phyloP scores from a whole-genome alignment of 176 grass and related monocot genomes.

The Olyra latifolia region DNA sequence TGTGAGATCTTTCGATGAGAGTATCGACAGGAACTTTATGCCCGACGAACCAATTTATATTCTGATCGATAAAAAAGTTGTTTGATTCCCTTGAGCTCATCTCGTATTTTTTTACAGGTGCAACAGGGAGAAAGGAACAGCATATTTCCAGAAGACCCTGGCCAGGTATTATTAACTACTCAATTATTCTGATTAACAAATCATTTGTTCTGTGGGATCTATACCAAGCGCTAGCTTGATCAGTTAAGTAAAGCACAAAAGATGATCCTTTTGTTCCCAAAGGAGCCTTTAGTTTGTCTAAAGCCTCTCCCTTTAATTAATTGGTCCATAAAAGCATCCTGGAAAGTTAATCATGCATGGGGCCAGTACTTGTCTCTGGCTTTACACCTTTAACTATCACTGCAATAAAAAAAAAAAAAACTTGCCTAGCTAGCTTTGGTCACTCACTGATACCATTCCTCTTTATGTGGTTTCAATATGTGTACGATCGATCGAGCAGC shows the following conservation, averaged over 20 bases:
- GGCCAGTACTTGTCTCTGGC: conserved; percentile 47
- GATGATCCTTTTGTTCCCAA: conserved; percentile 43
- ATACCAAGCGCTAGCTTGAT: conserved; percentile 25
- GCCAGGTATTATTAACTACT: conserved; percentile 61
- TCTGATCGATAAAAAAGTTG: conserved; percentile 27
- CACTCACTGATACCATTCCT: conserved; percentile 24
- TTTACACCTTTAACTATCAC: conserved; percentile 47
- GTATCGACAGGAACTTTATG: conserved; percentile 47
- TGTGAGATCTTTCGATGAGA: conserved; percentile 57
- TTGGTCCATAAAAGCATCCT: conserved; percentile 45
- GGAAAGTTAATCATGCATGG: conserved; percentile 58
- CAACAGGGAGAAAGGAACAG: conserved; percentile 44
- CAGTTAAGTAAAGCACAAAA: conserved; percentile 42
- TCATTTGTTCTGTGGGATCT: conserved; percentile 36
- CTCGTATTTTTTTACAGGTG: conserved; percentile 31
- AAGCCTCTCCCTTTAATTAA: conserved; percentile 20
- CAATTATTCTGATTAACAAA: conserved; percentile 23
- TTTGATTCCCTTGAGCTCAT: conserved; percentile 40
- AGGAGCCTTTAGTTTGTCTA: conserved; percentile 43
- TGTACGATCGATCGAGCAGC: conserved; percentile 29
- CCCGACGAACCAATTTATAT: conserved; percentile 37
- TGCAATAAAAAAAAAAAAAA: conserved; percentile 27
- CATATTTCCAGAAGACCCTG: conserved; percentile 77
- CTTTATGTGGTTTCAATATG: conserved; percentile 16
- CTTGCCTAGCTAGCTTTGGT: conserved; percentile 13